Evolutionary conservation across 768 basidiomycete species (phyloP).

Genomic region (Trametes coccinea): DNA sequence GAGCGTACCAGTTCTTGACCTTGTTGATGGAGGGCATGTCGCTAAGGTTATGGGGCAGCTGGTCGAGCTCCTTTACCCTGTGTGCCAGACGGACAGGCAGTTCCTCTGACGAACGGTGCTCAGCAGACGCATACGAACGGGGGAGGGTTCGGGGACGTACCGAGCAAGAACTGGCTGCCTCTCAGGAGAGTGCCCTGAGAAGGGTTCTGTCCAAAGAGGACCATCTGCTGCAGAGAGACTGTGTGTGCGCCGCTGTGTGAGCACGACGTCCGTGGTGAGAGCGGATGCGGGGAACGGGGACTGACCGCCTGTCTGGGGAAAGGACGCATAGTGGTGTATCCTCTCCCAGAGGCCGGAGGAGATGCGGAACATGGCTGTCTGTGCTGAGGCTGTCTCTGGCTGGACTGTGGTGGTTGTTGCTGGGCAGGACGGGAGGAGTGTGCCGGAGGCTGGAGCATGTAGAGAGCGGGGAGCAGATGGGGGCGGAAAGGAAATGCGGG

Average conservation of each 20-base stretch:
- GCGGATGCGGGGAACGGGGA: constrained; percentile 8
- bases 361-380: constrained; percentile 60
- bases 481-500: background rate
- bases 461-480: background rate
- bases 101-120: constrained; percentile 59
- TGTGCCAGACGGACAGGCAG: constrained; percentile 94
- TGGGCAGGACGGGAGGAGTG: background rate
- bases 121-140: background rate
- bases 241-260: constrained; percentile 1
- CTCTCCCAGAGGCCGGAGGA: constrained; percentile 81
- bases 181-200: constrained; percentile 92
- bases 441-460: background rate
- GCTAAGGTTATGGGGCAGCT: constrained; percentile 87
- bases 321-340: constrained; percentile 88
- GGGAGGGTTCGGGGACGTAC: constrained; percentile 40
- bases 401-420: background rate
- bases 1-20: constrained; percentile 98
- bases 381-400: background rate
- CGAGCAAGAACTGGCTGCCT: constrained; percentile 85
- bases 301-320: constrained; percentile 89
- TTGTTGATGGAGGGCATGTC: constrained; percentile 91
- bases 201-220: constrained; percentile 94
- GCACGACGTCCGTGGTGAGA: background rate
- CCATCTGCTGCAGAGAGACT: constrained; percentile 98
- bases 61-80: constrained; percentile 93